phyloP scores from a whole-genome alignment of 352 stramenopile genomes.

The Pilasporangium apinafurcum region DNA sequence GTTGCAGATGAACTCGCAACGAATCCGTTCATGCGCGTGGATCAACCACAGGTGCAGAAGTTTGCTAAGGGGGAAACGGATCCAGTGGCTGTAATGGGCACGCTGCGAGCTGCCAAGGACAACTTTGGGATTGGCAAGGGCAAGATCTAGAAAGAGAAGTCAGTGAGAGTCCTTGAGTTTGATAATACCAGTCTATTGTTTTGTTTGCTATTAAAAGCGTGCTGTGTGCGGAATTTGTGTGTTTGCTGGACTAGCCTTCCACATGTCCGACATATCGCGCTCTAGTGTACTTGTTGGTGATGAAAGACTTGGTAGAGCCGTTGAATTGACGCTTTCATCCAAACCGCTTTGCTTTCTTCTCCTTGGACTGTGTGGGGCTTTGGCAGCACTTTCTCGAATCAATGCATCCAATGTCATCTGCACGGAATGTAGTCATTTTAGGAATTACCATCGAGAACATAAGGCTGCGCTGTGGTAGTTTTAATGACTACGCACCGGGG shows the following conservation, averaged over 20 bases:
- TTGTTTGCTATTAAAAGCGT: constrained; percentile 15
- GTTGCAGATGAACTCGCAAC: constrained; percentile 60
- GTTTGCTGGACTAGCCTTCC: constrained; percentile 7
- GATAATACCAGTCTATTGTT: too few relatives aligned
- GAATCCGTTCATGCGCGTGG: constrained; percentile 81
- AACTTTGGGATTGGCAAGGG: constrained; percentile 47
- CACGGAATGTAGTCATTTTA: background rate
- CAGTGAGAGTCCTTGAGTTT: too few relatives aligned
- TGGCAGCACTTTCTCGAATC: constrained; percentile 21
- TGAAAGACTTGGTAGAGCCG: constrained; percentile 9
- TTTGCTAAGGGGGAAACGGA: constrained; percentile 31
- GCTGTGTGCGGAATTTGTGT: constrained; percentile 12
- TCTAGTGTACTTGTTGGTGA: constrained; percentile 5
- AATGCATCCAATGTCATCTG: constrained; percentile 49
- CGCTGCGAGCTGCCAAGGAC: constrained; percentile 55
- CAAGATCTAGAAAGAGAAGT: constrained; percentile 22
- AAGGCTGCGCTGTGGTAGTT: background rate
- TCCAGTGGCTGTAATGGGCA: constrained; percentile 45
- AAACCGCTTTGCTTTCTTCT: constrained; percentile 6
- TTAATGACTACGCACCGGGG: constrained; percentile 16
- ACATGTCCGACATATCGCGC: constrained; percentile 16
- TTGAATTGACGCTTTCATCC: background rate
- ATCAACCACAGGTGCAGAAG: constrained; percentile 32
- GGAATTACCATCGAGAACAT: too few relatives aligned
- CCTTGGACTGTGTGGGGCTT: background rate